Evolutionary conservation across 2,329 filamentous ascomycete species (phyloP), one percentile per base, ranked within the genome.

Genomic region (Penicillium capsulatum): DNA sequence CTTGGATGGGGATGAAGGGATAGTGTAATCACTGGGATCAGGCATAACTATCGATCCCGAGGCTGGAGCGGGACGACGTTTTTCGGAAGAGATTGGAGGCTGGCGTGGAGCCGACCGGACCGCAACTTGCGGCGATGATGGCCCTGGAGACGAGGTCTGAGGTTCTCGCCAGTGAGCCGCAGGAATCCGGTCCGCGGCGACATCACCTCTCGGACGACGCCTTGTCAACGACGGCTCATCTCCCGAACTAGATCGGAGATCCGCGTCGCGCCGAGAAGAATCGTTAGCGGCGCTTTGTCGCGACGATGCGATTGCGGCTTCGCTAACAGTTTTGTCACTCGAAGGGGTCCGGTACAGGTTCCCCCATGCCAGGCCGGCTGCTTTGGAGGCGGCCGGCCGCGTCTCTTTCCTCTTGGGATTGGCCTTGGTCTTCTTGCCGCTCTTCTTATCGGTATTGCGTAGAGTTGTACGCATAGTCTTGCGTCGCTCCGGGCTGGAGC

Each of bases 301-400:
- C n/a, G 60, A 62, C 9, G 59, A 58, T 9, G 45, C 53, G 10
- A 57, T 28, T 3, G 59, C 54, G 7, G 57, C 54, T 38, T 61
- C 58, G 31, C 51, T 58, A 13, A 54, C 48, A 6, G 50, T 47
- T 45, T 55, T 59, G 7, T 58, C 54, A 5, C 53, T 50, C 16
- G 51, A 56, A 1, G 52, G 43, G 8, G 57, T 35, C 5, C 51
- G 56, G 19, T 59, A 57, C 13, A 60, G 56, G 54, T 66, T 59
- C 45, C 69, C 52, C 78, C 79, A 83, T n/a, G 79, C 79, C 42
- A 81, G 69, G 3, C 77, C 78, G 2, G 80, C 80, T 3, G 80
- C 80, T 52, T 76, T 79, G 13, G 79, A 76, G 14, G 79, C 78
- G 42, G 76, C 74, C 26, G 74, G 70, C n/a, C 71, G 72, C 26